Conservation (phyloP, 1,139 yeast genomes). For the Yamadazyma diddensiae region DNA sequence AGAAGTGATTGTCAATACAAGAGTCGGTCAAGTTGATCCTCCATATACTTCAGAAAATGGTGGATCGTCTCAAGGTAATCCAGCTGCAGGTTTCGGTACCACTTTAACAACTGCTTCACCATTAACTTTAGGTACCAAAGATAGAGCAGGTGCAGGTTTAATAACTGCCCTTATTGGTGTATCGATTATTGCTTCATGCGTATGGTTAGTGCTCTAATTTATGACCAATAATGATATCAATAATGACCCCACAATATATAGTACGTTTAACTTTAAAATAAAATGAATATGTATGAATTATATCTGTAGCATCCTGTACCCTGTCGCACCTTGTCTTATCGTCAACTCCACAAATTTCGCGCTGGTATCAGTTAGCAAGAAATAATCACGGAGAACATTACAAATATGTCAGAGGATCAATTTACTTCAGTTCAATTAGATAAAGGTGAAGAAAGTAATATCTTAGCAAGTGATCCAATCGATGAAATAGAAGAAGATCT, state of each 20-base stretch:
- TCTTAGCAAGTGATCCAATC: slow-evolving; percentile 4
- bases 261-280: no score
- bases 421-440: slow-evolving; percentile 62
- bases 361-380: no score
- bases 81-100: slow-evolving; percentile 56
- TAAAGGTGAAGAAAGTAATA: slow-evolving; percentile 35
- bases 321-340: no score
- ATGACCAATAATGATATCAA: not conserved
- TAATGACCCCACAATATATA: not conserved
- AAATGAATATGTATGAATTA: no score
- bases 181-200: slow-evolving; percentile 59
- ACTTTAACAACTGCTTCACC: slow-evolving; percentile 38
- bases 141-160: slow-evolving; percentile 85
- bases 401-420: slow-evolving; percentile 41
- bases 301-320: no score
- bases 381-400: no score
- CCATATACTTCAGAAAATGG: slow-evolving; percentile 60
- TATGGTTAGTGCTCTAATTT: slow-evolving; percentile 59
- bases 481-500: slow-evolving; percentile 9
- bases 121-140: slow-evolving; percentile 56
- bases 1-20: slow-evolving; percentile 68
- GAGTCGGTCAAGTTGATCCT: slow-evolving; percentile 50
- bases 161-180: slow-evolving; percentile 74
- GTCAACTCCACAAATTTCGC: slow-evolving; percentile 1
- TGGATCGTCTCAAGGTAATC: slow-evolving; percentile 58